Base-by-base conservation (phyloP, 2,329 filamentous ascomycete genomes). In the Paraphaeosphaeria sporulosa region DNA sequence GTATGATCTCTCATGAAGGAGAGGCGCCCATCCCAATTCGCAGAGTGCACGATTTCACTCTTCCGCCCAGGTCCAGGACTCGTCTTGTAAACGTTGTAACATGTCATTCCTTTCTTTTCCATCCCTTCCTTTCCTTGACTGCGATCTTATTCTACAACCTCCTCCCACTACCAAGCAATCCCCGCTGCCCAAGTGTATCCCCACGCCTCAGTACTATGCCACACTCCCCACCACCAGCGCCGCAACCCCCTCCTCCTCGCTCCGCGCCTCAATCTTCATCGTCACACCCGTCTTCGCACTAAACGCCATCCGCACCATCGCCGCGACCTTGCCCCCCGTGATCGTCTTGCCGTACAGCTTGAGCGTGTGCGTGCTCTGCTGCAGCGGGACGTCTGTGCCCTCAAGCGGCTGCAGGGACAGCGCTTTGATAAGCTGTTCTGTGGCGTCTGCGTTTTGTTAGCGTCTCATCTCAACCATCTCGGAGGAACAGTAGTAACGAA, bases 341-440 rank as follows among this genome's bases (percentile, higher is more conserved):
- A 98, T 90, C 46, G 93, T 97, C 88, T 97, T 98, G 76, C 95
- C 95, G 77, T 97, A 91, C 38, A 99, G 84, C 82, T 97, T 98
- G 76, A 99, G 89, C 4, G 93, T 94, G 79, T 99, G 95, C 64
- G 94, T 97, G 61, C 89, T 94, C 73, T 90, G 90, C 74, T 90
- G 96, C 68, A 97, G 84, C 0, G 93, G 90, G 42, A 99, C 89
- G 68, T 99, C 95, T 34, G 92, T 96, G 69, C 94, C 95, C 71
- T 99, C 95, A 48, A 99, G 86, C 13, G 95, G 92, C 79, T 98
- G 95, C 72, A 99, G 84, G 34, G 93, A 97, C 27, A 99, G 86
- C 0, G 91, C 86, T 79, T 93, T 92, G 73, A 91, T 87, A 61
- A 99, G 86, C 82, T 95, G 89, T 79, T 98, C 94, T 48, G 94